phyloP scores from a whole-genome alignment of 345 rosid genomes.

The Isatis tinctoria region DNA sequence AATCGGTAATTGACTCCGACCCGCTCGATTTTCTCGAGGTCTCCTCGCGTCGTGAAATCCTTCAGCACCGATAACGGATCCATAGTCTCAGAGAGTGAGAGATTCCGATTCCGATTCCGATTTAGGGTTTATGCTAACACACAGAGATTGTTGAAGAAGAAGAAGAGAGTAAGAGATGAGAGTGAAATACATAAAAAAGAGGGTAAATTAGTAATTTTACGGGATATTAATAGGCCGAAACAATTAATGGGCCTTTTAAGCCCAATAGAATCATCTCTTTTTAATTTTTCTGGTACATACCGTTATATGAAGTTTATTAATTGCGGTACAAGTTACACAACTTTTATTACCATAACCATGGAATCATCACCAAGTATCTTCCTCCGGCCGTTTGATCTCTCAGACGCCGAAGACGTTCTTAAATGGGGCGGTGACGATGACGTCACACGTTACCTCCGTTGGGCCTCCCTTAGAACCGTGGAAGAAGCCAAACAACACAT shows the following conservation, averaged over 20 bases:
- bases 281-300: background rate
- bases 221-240: background rate
- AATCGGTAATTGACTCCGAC: conserved; percentile 52
- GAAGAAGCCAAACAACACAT: conserved; percentile 25
- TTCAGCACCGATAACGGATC: conserved; percentile 79
- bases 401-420: conserved; percentile 15
- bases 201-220: background rate
- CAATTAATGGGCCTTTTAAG: background rate
- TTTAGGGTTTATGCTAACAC: conserved; percentile 26
- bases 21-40: conserved; percentile 55
- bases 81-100: conserved; percentile 29
- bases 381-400: conserved; percentile 13
- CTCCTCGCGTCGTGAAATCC: conserved; percentile 60
- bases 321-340: background rate
- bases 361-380: conserved; percentile 3
- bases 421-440: conserved; percentile 26
- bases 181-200: background rate
- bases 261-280: background rate
- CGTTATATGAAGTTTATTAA: background rate
- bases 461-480: conserved; percentile 9
- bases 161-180: background rate
- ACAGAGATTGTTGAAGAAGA: conserved; percentile 5
- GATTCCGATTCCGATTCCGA: background rate
- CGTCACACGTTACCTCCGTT: conserved; percentile 25
- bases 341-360: background rate